Evolutionary conservation across 352 stramenopile species (phyloP), one percentile per base, ranked within the genome.

Genomic region (Elongisporangium undulatum): DNA sequence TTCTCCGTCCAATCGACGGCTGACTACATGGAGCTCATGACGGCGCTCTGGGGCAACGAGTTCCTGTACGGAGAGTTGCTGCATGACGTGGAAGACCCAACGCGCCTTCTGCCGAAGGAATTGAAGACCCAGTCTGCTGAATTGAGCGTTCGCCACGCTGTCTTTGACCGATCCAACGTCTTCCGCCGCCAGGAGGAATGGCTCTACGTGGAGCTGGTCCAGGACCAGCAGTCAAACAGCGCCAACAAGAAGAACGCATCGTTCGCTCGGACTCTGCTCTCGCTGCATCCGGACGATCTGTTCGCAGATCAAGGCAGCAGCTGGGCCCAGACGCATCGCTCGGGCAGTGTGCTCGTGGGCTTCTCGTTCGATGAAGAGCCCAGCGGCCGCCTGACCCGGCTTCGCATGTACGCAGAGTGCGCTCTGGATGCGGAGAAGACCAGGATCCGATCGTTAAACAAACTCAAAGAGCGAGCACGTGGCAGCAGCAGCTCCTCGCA

Each of bases 21-120:
- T 23, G 56, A 56, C 19, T 79, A 85, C 55, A 59, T 59, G 8
- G 59, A 62, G 24, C 61, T 66, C 23, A 85, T 85, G 75, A 69
- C 64, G 3, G 75, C 81, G 53, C 39, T 85, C n/a, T 53, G 77
- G 41, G 73, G 71, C 0, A 45, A 58, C 17, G 59, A 72, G 20
- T 85, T 85, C 38, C 72, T 82, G 58, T 82, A 81, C 41, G 73
- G 75, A 13, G 58, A 71, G 13, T 68, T 85, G 34, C 68, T 82
- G 55, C 71, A 83, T 34, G 62, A 66, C 58, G 62, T 66, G 0
- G 34, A 45, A 10, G 34, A 17, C 34, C 34, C 34, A 17, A 12
- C 53, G 26, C n/a, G 51, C 53, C 21, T 21, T 23, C 41, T 20
- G 17, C 24, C 15, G 5, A 48, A 9, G 29, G 21, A 16, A 7